Conservation (phyloP, 202 grass and related monocot genomes). For the Thinopyrum obtusiflorum region DNA sequence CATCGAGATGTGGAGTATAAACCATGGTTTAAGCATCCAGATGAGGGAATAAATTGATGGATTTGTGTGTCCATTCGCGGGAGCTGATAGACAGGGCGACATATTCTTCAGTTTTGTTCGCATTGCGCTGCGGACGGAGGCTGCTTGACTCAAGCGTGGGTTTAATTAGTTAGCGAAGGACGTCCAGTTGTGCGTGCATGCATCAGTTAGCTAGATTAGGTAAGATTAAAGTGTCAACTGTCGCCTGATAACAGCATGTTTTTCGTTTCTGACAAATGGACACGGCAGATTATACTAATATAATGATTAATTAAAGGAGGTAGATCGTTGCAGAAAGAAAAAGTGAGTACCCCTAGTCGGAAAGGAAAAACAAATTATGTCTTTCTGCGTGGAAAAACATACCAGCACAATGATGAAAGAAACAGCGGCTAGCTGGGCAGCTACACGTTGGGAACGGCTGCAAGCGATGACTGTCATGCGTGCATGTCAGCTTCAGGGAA, state of each 20-base stretch:
- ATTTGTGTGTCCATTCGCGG: not conserved
- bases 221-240: not conserved
- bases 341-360: not conserved
- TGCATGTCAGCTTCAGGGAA: constrained; percentile 18
- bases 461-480: not conserved
- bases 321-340: not conserved
- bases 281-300: too few relatives aligned
- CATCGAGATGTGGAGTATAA: not conserved
- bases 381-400: not conserved
- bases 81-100: not conserved
- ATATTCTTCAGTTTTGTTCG: not conserved
- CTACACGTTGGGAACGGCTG: not conserved
- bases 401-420: not conserved
- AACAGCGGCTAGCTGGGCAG: not conserved
- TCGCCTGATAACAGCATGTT: not conserved
- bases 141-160: too few relatives aligned
- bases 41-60: not conserved
- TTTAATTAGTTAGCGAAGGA: not conserved
- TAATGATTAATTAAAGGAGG: not conserved
- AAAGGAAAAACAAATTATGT: not conserved
- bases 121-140: not conserved
- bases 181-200: not conserved
- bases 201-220: not conserved
- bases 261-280: not conserved
- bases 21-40: not conserved